These are phyloP conservation scores for Beauveria pseudobassiana DNA, from an alignment of 2,329 filamentous ascomycete species.

Conservation along the genomic window DNA sequence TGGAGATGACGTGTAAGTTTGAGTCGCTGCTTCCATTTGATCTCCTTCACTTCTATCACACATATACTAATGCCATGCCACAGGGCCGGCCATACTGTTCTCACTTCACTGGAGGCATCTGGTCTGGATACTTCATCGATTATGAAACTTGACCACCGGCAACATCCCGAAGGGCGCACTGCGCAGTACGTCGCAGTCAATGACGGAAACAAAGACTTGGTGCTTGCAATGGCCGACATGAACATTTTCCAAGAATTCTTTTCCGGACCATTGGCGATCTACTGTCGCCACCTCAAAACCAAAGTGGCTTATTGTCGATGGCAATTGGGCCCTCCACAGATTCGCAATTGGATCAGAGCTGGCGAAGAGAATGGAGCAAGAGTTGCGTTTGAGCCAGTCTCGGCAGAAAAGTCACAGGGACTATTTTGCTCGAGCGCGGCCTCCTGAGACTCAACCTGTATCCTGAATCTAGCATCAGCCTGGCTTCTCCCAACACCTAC, in stretches of 20 bases:
- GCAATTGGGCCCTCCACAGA: conserved; percentile 68
- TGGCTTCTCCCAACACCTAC: conserved; percentile 75
- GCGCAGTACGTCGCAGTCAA: conserved; percentile 92
- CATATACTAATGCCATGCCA: neutral
- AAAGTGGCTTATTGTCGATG: conserved; percentile 79
- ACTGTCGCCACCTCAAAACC: conserved; percentile 50
- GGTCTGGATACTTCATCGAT: conserved; percentile 61
- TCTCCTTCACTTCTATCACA: conserved; percentile 1
- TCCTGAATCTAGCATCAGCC: conserved; percentile 57
- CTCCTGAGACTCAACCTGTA: conserved; percentile 41
- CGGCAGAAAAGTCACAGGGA: conserved; percentile 64
- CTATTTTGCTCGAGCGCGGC: conserved; percentile 48
- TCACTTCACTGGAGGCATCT: conserved; percentile 55
- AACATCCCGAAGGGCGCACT: conserved; percentile 54
- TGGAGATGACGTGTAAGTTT: conserved; percentile 62
- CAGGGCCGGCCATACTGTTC: conserved; percentile 65
- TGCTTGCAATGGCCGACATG: conserved; percentile 97
- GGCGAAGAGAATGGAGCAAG: conserved; percentile 48
- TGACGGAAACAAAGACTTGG: conserved; percentile 70
- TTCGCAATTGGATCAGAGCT: conserved; percentile 60
- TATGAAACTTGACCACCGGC: conserved; percentile 42
- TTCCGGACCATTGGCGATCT: conserved; percentile 51
- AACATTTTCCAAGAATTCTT: conserved; percentile 60
- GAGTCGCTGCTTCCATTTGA: neutral
- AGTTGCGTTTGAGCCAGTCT: conserved; percentile 85